phyloP scores from a whole-genome alignment of 768 basidiomycete species.

The Russula abietina region DNA sequence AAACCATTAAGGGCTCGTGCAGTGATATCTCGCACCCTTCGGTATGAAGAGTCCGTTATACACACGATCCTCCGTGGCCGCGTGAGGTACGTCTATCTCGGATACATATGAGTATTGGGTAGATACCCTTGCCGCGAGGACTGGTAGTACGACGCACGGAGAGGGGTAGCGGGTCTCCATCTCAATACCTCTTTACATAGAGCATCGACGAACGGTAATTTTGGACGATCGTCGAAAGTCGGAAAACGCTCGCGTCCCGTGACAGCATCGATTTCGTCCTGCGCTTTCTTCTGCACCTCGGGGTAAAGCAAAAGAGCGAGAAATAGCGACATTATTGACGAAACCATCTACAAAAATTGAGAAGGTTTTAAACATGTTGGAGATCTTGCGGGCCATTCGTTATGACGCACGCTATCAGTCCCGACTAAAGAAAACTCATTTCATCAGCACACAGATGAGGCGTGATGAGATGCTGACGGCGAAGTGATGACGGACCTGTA shows the following conservation, averaged over 20 bases:
- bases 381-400: background rate
- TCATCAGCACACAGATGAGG: background rate
- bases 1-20: background rate
- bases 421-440: background rate
- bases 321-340: background rate
- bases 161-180: slow-evolving; percentile 1
- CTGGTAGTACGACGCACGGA: background rate
- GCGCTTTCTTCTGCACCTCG: slow-evolving; percentile 14
- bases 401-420: background rate
- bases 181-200: slow-evolving; percentile 10
- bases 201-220: slow-evolving; percentile 17
- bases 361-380: background rate
- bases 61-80: slow-evolving; percentile 6
- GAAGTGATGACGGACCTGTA: background rate
- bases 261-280: slow-evolving; percentile 18
- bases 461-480: background rate
- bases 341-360: background rate
- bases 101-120: background rate
- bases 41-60: slow-evolving; percentile 15
- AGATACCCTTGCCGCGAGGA: background rate
- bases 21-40: slow-evolving; percentile 11
- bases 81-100: slow-evolving; percentile 6
- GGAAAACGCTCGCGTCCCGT: slow-evolving; percentile 11
- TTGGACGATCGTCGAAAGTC: slow-evolving; percentile 5
- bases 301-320: slow-evolving; percentile 6